Percentiles rank a stretch among this genome's conserved stretches.
Evolutionary conservation across 768 basidiomycete genomes (phyloP).

Genomic region (Russula sp.): DNA sequence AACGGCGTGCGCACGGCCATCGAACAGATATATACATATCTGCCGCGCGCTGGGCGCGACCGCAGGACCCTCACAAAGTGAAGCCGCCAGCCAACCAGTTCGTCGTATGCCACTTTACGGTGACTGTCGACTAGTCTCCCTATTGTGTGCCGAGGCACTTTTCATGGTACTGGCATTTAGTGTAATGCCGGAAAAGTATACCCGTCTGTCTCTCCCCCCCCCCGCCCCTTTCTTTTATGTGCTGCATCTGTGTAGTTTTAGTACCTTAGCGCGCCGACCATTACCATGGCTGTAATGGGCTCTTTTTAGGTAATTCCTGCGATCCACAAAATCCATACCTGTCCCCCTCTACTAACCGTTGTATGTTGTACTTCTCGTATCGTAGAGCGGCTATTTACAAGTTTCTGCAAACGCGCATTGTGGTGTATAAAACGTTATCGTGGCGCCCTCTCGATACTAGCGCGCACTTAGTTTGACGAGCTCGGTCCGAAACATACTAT

Average conservation of each 20-base stretch:
- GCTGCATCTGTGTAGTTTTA: not conserved
- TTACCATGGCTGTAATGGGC: not conserved
- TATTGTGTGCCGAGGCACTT: not conserved
- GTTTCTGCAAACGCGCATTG: not conserved
- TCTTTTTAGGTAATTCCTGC: not conserved
- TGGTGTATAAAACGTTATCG: too few species aligned
- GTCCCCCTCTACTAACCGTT: not conserved
- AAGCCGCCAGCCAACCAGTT: not conserved
- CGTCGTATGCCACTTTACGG: not conserved
- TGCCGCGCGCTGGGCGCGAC: conserved; percentile 34
- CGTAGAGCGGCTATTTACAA: not conserved
- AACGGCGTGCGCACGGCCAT: conserved; percentile 55
- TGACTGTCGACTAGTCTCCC: not conserved
- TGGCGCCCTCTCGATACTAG: too few species aligned
- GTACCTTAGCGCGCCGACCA: not conserved
- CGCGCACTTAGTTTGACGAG: too few species aligned
- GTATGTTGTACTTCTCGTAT: not conserved
- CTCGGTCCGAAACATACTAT: too few species aligned
- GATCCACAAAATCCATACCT: not conserved
- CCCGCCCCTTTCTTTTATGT: not conserved
- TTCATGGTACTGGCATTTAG: not conserved
- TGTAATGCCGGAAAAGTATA: not conserved
- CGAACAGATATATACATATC: conserved; percentile 48
- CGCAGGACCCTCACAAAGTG: conserved; percentile 20
- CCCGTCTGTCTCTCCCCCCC: not conserved